These are phyloP conservation scores for Aspergillus sp. DNA, from an alignment of 2,329 filamentous ascomycete species.

Conservation along the genomic window DNA sequence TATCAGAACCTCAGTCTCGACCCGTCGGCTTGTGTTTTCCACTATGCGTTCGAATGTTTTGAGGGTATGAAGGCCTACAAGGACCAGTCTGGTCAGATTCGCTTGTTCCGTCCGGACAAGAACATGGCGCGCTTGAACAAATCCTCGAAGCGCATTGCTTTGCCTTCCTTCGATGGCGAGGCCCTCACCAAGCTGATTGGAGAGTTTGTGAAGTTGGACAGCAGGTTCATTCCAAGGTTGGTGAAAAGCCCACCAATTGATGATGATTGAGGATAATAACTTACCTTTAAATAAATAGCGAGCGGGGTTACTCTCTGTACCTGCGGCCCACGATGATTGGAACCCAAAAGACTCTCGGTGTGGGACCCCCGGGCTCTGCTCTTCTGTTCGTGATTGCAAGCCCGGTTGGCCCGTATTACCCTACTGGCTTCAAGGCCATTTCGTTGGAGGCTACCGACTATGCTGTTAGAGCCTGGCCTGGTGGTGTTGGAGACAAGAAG, in stretches of 20 bases:
- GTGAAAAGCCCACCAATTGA: constrained; percentile 22
- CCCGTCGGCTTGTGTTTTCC: constrained; percentile 94
- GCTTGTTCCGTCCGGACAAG: constrained; percentile 90
- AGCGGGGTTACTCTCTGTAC: constrained; percentile 88
- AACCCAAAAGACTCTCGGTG: constrained; percentile 90
- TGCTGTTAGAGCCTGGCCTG: constrained; percentile 95
- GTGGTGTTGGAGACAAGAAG: constrained; percentile 97
- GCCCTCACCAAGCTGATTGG: constrained; percentile 79
- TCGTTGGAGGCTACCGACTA: constrained; percentile 95
- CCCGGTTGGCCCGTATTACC: constrained; percentile 96
- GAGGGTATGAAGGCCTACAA: constrained; percentile 99
- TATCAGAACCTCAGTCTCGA: constrained; percentile 98
- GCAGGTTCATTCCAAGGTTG: constrained; percentile 83
- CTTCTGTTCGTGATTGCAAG: constrained; percentile 94
- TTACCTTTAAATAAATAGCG: constrained; percentile 34
- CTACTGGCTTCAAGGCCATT: constrained; percentile 96
- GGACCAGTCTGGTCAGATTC: constrained; percentile 73
- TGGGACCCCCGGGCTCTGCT: constrained; percentile 87
- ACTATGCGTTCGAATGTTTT: constrained; percentile 98
- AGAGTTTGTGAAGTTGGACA: constrained; percentile 76
- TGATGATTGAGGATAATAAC: neutral
- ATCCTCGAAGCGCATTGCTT: constrained; percentile 84
- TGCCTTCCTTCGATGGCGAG: constrained; percentile 78
- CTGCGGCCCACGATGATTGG: constrained; percentile 96
- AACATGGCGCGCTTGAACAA: constrained; percentile 97